A percentile compares a stretch with the other conserved stretches of the same genome.
phyloP scores from a whole-genome alignment of 2,329 filamentous ascomycete genomes.

The Phaeophleospora eucalypticola region DNA sequence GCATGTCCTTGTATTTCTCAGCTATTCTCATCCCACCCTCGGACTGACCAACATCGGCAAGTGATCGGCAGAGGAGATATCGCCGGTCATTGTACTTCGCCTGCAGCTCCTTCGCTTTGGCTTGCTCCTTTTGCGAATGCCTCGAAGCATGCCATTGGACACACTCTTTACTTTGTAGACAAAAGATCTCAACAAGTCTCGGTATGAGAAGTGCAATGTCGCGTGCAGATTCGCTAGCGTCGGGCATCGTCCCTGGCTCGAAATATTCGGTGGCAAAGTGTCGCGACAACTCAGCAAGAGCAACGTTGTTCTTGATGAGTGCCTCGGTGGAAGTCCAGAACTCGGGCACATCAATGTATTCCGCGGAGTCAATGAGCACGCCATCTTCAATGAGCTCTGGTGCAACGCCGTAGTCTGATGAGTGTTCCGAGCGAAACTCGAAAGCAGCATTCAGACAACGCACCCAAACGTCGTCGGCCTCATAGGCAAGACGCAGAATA shows the following conservation, averaged over 20 bases:
- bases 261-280: conserved; percentile 39
- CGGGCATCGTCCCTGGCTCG: conserved; percentile 25
- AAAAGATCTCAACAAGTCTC: conserved; percentile 54
- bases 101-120: conserved; percentile 48
- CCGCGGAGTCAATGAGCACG: conserved; percentile 49
- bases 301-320: conserved; percentile 37
- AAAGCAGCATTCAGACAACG: conserved; percentile 60
- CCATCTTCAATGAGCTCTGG: conserved; percentile 56
- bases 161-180: conserved; percentile 57
- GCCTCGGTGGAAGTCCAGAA: conserved; percentile 76
- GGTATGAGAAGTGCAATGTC: conserved; percentile 52
- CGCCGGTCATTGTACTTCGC: conserved; percentile 39
- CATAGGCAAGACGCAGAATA: conserved; percentile 47
- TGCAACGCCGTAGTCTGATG: conserved; percentile 67
- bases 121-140: conserved; percentile 44
- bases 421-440: conserved; percentile 67
- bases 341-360: conserved; percentile 63
- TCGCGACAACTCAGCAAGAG: conserved; percentile 40
- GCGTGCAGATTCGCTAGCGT: conserved; percentile 33
- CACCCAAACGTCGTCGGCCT: conserved; percentile 72
- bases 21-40: conserved; percentile 57
- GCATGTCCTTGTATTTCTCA: conserved; percentile 60
- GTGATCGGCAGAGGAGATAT: conserved; percentile 38
- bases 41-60: conserved; percentile 50
- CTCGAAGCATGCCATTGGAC: conserved; percentile 56